Evolutionary conservation across 148 eudicot genomes (phyloP).

Genomic region (Spergularia bocconei): DNA sequence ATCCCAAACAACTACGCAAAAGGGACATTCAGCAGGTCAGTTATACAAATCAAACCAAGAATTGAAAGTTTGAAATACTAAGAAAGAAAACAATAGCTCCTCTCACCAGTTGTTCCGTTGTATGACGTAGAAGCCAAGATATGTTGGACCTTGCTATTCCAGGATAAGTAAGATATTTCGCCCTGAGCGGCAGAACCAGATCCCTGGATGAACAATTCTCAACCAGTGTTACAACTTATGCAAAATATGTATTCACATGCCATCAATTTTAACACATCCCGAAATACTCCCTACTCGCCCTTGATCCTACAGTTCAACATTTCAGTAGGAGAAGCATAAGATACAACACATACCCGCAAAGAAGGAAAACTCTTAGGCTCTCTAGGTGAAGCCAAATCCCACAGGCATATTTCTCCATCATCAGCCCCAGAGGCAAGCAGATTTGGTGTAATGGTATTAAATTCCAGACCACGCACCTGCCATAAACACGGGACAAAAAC

Average conservation of each 20-base stretch:
- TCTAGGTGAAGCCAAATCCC: constrained; percentile 76
- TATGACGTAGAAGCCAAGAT: constrained; percentile 88
- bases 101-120: constrained; percentile 87
- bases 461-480: constrained; percentile 94
- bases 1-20: constrained; percentile 87
- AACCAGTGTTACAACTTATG: constrained; percentile 11
- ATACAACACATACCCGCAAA: constrained; percentile 52
- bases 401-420: constrained; percentile 93
- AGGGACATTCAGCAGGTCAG: constrained; percentile 7
- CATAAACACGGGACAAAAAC: not conserved
- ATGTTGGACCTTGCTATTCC: constrained; percentile 91
- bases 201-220: constrained; percentile 50
- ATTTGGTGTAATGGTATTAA: constrained; percentile 61
- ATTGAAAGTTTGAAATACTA: not conserved
- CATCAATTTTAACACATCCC: not conserved
- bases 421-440: constrained; percentile 97
- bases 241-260: not conserved
- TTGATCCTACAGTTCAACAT: not conserved
- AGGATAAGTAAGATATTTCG: constrained; percentile 90
- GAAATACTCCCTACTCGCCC: not conserved
- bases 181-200: constrained; percentile 83
- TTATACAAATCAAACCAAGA: not conserved
- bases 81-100: not conserved
- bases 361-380: constrained; percentile 76
- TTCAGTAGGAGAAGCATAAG: not conserved